Base-by-base conservation (phyloP, 805 yeast genomes). In the Candida ovalis region DNA sequence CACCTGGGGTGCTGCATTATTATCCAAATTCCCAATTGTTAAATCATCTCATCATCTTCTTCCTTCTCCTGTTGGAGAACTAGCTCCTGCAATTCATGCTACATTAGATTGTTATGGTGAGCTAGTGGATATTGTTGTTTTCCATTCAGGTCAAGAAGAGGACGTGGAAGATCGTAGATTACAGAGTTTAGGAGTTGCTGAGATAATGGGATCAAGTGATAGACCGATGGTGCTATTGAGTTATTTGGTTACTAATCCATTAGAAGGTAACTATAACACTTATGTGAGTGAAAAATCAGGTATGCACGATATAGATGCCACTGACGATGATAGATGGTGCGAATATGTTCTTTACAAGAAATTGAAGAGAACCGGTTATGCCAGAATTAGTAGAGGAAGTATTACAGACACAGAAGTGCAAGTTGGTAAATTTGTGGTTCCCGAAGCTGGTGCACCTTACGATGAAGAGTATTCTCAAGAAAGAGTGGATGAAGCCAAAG, bases 241-340 rank as follows among this genome's bases (percentile, higher is more conserved):
- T 68, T 94, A 94, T 63, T 74, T 94, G 64, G 98, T 94, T 17
- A 88, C 96, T 1, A 80, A 77, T 32, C 98, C 99, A 12, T 71
- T 80, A 42, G 78, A 84, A 63, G 98, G 97, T 10, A 92, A 94
- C 68, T 92, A 92, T 74, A 84, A 88, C 70, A 90, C 90, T 1
- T 89, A 89, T 67, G 97, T 91, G 18, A 83, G 95, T 59, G 86
- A 85, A 43, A 67, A 73, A 55, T 82, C 92, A 1, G 87, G 96
- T 28, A 88, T 94, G 92, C 81, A 84, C 59, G 99, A 94, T 66
- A 90, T 94, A 53, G 99, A 94, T 66, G 85, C 91, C 40, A 74
- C 85, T 7, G 97, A 92, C 64, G 88, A 91, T 83, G 99, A 94
- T 63, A 81, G 99, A 71, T 94, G 99, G 99, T 94, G 99, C 70